Conservation (phyloP, 2,329 filamentous ascomycete species). For the Mollisia scopiformis region DNA sequence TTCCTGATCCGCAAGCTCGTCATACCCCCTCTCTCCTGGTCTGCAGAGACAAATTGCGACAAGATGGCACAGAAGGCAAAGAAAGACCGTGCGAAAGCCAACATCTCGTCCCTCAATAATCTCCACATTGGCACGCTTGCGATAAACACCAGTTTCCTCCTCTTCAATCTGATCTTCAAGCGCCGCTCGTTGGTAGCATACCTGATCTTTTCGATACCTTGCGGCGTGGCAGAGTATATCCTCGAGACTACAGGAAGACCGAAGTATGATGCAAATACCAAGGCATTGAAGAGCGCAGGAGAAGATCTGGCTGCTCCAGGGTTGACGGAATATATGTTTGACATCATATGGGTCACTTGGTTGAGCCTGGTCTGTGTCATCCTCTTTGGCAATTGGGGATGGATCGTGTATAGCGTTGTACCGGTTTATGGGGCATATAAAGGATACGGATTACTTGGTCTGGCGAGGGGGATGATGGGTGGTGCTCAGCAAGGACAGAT, state of each 20-base stretch:
- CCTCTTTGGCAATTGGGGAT: conserved; percentile 79
- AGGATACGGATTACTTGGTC: conserved; percentile 36
- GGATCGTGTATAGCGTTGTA: conserved; percentile 58
- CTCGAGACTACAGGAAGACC: conserved; percentile 86
- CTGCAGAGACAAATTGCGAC: not conserved
- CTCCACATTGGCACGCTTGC: conserved; percentile 77
- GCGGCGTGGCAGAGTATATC: conserved; percentile 79
- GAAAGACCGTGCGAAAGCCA: conserved; percentile 71
- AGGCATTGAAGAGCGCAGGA: conserved; percentile 68
- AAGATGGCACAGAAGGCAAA: conserved; percentile 40
- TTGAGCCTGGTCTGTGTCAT: conserved; percentile 72
- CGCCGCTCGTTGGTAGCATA: conserved; percentile 71
- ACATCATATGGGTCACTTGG: conserved; percentile 95
- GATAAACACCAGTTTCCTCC: conserved; percentile 75
- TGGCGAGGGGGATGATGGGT: conserved; percentile 39
- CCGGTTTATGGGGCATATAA: conserved; percentile 38
- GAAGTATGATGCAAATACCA: conserved; percentile 59
- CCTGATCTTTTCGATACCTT: conserved; percentile 71
- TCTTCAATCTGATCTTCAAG: conserved; percentile 66
- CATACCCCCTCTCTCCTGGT: not conserved
- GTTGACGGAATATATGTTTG: conserved; percentile 97
- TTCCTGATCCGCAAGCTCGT: not conserved
- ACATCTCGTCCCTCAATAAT: conserved; percentile 75
- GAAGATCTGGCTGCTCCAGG: conserved; percentile 88
- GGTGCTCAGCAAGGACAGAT: conserved; percentile 30